Evolutionary conservation across 805 yeast species (phyloP).

Genomic region (Diddensiella caesifluorescens): DNA sequence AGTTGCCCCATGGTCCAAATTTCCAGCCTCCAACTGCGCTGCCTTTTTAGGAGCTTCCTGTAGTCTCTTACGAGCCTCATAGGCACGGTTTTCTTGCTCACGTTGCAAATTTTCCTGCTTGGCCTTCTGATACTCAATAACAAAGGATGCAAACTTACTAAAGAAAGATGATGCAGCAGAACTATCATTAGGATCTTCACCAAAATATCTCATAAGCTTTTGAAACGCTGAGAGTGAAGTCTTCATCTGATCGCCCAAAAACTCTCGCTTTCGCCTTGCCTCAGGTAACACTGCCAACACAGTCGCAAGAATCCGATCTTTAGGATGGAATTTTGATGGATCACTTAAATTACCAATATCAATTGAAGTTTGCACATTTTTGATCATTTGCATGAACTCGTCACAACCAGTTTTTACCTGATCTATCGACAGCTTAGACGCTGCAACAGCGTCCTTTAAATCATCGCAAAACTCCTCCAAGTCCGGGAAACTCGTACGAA

Average conservation of each 20-base stretch:
- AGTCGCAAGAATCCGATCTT: constrained; percentile 60
- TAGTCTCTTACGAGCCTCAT: constrained; percentile 69
- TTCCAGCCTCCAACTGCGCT: constrained; percentile 21
- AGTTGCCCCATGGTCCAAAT: constrained; percentile 10
- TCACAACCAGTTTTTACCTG: constrained; percentile 70
- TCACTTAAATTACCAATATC: constrained; percentile 84
- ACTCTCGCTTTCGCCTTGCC: constrained; percentile 65
- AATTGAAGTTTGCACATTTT: constrained; percentile 67
- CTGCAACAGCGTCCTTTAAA: constrained; percentile 49
- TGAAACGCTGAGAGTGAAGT: constrained; percentile 62
- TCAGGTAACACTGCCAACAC: constrained; percentile 64
- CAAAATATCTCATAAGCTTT: constrained; percentile 72
- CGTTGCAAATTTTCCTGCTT: constrained; percentile 68
- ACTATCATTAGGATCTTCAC: constrained; percentile 78
- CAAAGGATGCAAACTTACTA: constrained; percentile 71
- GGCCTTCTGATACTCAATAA: constrained; percentile 73
- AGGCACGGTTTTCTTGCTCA: constrained; percentile 75
- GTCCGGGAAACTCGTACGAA: constrained; percentile 81
- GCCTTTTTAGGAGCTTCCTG: constrained; percentile 44
- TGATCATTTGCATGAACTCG: constrained; percentile 54
- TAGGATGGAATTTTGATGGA: constrained; percentile 71
- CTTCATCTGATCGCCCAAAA: constrained; percentile 58
- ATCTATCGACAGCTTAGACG: constrained; percentile 74
- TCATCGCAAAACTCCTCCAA: constrained; percentile 72
- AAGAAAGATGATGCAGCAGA: constrained; percentile 66